These are phyloP conservation scores for Eucalyptus tenuipes DNA, from an alignment of 345 rosid species.

Conservation along the genomic window DNA sequence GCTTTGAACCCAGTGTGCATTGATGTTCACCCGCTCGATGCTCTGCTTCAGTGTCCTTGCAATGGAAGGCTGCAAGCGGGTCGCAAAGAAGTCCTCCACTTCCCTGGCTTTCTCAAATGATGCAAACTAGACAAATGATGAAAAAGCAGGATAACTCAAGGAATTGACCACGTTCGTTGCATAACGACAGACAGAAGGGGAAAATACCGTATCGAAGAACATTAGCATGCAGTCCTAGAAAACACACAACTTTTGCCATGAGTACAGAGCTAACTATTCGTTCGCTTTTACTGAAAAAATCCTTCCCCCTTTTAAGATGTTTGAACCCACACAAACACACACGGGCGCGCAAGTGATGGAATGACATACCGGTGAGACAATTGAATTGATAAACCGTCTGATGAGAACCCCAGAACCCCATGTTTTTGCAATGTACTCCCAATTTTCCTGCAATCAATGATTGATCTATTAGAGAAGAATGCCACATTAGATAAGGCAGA, in stretches of 20 bases:
- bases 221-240: not conserved
- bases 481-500: not conserved
- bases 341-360: not conserved
- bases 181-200: not conserved
- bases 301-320: not conserved
- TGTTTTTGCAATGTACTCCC: conserved; percentile 57
- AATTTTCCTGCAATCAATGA: conserved; percentile 35
- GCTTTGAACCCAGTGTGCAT: conserved; percentile 74
- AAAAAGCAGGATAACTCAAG: not conserved
- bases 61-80: conserved; percentile 39
- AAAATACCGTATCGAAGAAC: not conserved
- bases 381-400: conserved; percentile 53
- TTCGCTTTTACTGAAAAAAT: no score
- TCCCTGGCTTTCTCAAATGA: conserved; percentile 72
- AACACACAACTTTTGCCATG: not conserved
- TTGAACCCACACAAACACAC: not conserved
- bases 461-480: not conserved
- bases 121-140: conserved; percentile 43
- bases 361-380: conserved; percentile 67
- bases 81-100: conserved; percentile 74
- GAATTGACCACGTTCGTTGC: not conserved
- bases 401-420: conserved; percentile 72
- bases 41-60: conserved; percentile 94
- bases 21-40: conserved; percentile 59
- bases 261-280: not conserved